Evolutionary conservation across 108 stramenopile genomes (phyloP).

Genomic region (Schizochytrium sp.): DNA sequence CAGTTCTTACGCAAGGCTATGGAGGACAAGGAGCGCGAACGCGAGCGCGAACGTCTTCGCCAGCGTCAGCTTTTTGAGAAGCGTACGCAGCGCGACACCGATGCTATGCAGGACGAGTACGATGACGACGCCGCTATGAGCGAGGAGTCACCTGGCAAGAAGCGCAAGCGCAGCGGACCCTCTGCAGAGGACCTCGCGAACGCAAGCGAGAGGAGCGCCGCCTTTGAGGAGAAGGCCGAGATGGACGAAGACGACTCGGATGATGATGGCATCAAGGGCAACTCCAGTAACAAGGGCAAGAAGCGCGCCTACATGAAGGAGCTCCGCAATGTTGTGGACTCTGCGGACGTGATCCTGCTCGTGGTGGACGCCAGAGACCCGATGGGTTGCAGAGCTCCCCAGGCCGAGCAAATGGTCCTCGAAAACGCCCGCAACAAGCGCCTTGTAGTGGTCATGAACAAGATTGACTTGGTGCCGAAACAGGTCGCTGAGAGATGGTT

Average conservation of each 20-base stretch:
- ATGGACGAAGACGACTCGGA: constrained; percentile 64
- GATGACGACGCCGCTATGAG: constrained; percentile 61
- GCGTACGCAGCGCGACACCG: constrained; percentile 63
- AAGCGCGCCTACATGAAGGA: constrained; percentile 90
- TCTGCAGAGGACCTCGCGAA: constrained; percentile 63
- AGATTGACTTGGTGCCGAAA: constrained; percentile 97
- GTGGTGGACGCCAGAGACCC: constrained; percentile 99
- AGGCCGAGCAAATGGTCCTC: constrained; percentile 88
- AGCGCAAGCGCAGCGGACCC: constrained; percentile 65
- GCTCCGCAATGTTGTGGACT: constrained; percentile 93
- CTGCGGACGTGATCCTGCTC: constrained; percentile 94
- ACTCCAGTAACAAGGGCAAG: constrained; percentile 59
- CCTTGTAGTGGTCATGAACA: constrained; percentile 98
- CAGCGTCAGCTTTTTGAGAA: background rate
- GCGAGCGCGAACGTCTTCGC: constrained; percentile 78
- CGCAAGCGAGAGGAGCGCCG: constrained; percentile 64
- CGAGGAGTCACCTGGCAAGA: background rate
- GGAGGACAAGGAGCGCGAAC: constrained; percentile 82
- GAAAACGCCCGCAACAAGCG: constrained; percentile 89
- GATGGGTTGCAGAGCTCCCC: constrained; percentile 81
- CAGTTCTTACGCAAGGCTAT: constrained; percentile 88
- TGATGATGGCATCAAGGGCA: background rate
- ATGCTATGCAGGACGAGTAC: constrained; percentile 64
- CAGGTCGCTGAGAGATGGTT: constrained; percentile 92
- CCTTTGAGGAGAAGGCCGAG: constrained; percentile 65